phyloP scores from a whole-genome alignment of 441 rosid genomes.

The Mallotus repandus region DNA sequence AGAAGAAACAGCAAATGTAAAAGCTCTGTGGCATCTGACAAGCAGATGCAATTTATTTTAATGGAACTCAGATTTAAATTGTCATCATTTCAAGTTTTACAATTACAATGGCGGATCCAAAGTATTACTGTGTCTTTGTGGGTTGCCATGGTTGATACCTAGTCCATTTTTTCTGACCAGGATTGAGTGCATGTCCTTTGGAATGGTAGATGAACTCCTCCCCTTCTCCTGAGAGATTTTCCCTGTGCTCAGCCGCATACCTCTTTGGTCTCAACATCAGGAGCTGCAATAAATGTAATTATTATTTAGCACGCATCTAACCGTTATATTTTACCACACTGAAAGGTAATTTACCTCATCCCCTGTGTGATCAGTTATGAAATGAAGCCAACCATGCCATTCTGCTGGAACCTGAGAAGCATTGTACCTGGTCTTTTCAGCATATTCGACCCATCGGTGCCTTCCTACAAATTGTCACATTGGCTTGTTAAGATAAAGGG shows the following conservation, averaged over 20 bases:
- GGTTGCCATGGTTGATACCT: conserved; percentile 93
- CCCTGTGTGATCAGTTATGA: conserved; percentile 91
- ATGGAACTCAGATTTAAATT: conserved; percentile 6
- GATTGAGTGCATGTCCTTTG: conserved; percentile 89
- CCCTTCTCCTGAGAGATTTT: conserved; percentile 96
- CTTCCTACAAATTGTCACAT: conserved; percentile 53
- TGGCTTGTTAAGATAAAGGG: conserved; percentile 7
- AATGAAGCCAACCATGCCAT: conserved; percentile 99
- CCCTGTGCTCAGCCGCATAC: conserved; percentile 83
- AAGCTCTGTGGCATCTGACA: conserved; percentile 9
- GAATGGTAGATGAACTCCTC: conserved; percentile 83
- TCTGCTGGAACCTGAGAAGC: conserved; percentile 99
- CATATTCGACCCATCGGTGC: conserved; percentile 95
- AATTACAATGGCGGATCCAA: not conserved
- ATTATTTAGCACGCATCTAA: not conserved
- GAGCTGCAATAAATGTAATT: conserved; percentile 47
- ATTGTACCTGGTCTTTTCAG: conserved; percentile 77
- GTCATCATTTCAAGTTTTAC: conserved; percentile 10
- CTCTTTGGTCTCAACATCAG: conserved; percentile 88
- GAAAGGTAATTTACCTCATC: conserved; percentile 61
- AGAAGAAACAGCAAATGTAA: not conserved
- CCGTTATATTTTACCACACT: not conserved
- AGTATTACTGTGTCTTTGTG: conserved; percentile 47
- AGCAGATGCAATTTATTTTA: conserved; percentile 26
- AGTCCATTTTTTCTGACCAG: conserved; percentile 90